These are phyloP conservation scores for Fusarium oxysporum DNA, from an alignment of 2,329 filamentous ascomycete species.

Conservation along the genomic window DNA sequence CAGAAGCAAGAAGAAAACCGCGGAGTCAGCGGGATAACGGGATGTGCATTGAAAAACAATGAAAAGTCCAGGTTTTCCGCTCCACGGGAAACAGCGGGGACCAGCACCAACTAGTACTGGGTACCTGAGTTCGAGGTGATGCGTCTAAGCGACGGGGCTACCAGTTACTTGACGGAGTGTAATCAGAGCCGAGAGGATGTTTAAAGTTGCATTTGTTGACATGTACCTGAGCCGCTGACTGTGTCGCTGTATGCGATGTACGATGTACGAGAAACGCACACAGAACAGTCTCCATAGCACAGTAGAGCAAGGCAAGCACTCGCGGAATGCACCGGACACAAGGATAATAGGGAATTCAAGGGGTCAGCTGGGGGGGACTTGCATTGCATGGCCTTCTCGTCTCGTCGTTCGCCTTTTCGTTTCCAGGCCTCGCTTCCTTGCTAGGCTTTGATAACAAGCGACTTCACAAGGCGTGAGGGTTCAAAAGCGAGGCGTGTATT, in stretches of 20 bases:
- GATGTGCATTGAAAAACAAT: slow-evolving; percentile 44
- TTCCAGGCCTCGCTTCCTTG: slow-evolving; percentile 17
- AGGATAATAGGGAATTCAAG: slow-evolving; percentile 29
- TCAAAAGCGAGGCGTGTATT: slow-evolving; percentile 10
- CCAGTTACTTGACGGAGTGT: slow-evolving; percentile 4
- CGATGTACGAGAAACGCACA: slow-evolving; percentile 36
- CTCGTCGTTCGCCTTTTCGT: slow-evolving; percentile 25
- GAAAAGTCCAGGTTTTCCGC: slow-evolving; percentile 33
- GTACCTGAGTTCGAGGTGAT: slow-evolving; percentile 10
- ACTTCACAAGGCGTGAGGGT: neutral
- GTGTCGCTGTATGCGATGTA: slow-evolving; percentile 28
- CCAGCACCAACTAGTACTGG: slow-evolving; percentile 7
- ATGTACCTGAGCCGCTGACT: slow-evolving; percentile 27
- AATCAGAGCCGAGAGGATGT: slow-evolving; percentile 7
- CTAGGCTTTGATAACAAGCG: slow-evolving; percentile 5
- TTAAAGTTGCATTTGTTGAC: slow-evolving; percentile 19
- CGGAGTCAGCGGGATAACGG: slow-evolving; percentile 17
- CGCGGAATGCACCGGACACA: slow-evolving; percentile 29
- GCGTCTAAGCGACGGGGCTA: slow-evolving; percentile 11
- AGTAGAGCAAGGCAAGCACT: neutral
- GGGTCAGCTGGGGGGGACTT: slow-evolving; percentile 28
- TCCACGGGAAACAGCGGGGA: slow-evolving; percentile 39
- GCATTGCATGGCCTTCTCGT: slow-evolving; percentile 21
- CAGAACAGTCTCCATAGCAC: neutral
- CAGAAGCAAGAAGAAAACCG: neutral